Evolutionary conservation across 2,329 filamentous ascomycete genomes (phyloP), one percentile per base, ranked within the genome.

Genomic region (Diplodia seriata): DNA sequence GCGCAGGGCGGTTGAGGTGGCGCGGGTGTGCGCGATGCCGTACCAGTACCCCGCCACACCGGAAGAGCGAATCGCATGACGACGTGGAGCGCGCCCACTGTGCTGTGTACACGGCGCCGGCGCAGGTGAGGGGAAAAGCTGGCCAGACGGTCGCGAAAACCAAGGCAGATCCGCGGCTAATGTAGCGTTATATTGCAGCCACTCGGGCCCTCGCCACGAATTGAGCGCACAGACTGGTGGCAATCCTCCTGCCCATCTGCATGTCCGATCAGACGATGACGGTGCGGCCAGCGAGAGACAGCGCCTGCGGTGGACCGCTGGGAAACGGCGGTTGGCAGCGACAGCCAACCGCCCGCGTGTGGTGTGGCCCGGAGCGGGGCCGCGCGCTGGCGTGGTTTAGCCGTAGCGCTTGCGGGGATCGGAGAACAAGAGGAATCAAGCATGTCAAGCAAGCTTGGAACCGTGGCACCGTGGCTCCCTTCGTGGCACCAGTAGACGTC

Each of bases 171-270:
- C 59, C 11, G 23, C 40, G 59, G 59, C 59, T 51, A 51, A 63
- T 63, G 33, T 51, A 38, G 43, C 31, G 31, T 33, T 62, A 40
- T 33, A 62, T 50, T 50, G 26, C 57, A 49, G 38, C 38, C 26
- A 23, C 57, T 33, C 36, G 36, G 33, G 33, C 20, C 14, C 23
- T 26, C 20, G 38, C 38, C 20, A 59, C 26, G 56, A 59, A 47
- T 29, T 62, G 4, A 50, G 43, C 40, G 57, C 57, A 49, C 57
- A 47, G 57, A 26, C 57, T 61, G 26, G 57, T n/a, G 38, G n/a
- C 29, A 31, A 63, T 63, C n/a, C 59, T 51, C 59, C 59, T 63
- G 59, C 59, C 31, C 40, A 63, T 63, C 59, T 51, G 59, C 59
- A 63, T 63, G 36, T 63, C 47, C 29, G 40, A 40, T 51, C 43